These are phyloP conservation scores for Drosera capensis DNA, from an alignment of 148 eudicot species.

Conservation along the genomic window DNA sequence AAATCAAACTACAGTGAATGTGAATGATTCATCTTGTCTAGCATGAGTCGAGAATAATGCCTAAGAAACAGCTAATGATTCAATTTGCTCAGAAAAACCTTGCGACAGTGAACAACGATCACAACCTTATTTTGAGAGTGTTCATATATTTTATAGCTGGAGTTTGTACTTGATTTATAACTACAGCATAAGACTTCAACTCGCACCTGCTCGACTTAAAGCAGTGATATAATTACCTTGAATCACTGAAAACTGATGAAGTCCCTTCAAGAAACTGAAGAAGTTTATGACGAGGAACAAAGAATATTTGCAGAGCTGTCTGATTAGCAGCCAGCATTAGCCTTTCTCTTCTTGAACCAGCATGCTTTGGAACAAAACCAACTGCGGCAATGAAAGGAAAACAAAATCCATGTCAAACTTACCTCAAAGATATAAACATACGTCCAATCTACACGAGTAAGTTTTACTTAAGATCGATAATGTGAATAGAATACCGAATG, in stretches of 20 bases:
- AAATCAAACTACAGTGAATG: not conserved
- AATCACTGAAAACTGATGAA: slow-evolving; percentile 40
- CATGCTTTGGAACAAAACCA: slow-evolving; percentile 86
- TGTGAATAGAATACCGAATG: slow-evolving; percentile 45
- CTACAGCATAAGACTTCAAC: not conserved
- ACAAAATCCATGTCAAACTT: not conserved
- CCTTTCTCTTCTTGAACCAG: slow-evolving; percentile 64
- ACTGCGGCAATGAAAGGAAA: slow-evolving; percentile 29
- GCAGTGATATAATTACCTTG: slow-evolving; percentile 29
- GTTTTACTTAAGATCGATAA: not conserved
- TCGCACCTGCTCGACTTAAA: not conserved
- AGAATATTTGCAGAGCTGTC: slow-evolving; percentile 77
- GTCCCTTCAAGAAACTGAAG: slow-evolving; percentile 69
- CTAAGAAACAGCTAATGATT: too few species aligned
- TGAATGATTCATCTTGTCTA: too few species aligned
- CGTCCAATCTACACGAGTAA: not conserved
- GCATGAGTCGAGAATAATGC: too few species aligned
- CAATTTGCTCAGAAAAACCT: too few species aligned
- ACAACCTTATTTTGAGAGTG: too few species aligned
- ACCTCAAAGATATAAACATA: not conserved
- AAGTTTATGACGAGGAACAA: slow-evolving; percentile 92
- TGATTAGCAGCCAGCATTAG: slow-evolving; percentile 47
- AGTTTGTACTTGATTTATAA: not conserved
- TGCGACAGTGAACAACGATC: too few species aligned
- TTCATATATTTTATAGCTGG: too few species aligned